Conservation (phyloP, 176 grass and related monocot genomes). For the Ananas comosus region DNA sequence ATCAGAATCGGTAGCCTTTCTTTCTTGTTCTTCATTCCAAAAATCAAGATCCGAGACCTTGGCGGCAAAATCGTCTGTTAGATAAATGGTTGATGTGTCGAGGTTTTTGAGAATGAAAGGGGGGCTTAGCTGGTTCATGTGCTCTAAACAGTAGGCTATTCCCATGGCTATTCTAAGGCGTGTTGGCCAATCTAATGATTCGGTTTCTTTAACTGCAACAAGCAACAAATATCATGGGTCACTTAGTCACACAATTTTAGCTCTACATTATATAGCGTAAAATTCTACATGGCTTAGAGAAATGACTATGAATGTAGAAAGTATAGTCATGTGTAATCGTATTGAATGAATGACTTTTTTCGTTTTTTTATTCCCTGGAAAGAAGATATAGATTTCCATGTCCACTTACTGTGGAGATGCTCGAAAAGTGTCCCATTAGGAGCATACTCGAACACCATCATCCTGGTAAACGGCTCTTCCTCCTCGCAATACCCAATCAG, state of each 20-base stretch:
- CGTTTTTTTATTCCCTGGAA: too few species aligned
- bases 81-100: conserved; percentile 53
- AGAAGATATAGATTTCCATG: background rate
- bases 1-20: conserved; percentile 11
- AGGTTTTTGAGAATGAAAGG: conserved; percentile 38
- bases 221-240: background rate
- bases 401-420: conserved; percentile 70
- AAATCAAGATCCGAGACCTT: conserved; percentile 61
- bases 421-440: conserved; percentile 82
- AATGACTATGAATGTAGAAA: too few species aligned
- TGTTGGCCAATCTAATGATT: conserved; percentile 52
- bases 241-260: too few species aligned
- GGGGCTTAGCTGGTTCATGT: conserved; percentile 66
- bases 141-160: conserved; percentile 65
- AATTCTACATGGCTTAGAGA: too few species aligned
- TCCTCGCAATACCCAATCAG: conserved; percentile 86
- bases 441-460: conserved; percentile 96
- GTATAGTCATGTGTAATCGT: too few species aligned
- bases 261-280: too few species aligned
- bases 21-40: conserved; percentile 17
- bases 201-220: conserved; percentile 58
- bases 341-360: too few species aligned
- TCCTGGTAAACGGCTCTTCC: conserved; percentile 79
- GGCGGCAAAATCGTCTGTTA: conserved; percentile 74
- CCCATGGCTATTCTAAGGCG: conserved; percentile 86